Base-by-base conservation (phyloP, 179 eudicot species). In the Carnegiea gigantea region DNA sequence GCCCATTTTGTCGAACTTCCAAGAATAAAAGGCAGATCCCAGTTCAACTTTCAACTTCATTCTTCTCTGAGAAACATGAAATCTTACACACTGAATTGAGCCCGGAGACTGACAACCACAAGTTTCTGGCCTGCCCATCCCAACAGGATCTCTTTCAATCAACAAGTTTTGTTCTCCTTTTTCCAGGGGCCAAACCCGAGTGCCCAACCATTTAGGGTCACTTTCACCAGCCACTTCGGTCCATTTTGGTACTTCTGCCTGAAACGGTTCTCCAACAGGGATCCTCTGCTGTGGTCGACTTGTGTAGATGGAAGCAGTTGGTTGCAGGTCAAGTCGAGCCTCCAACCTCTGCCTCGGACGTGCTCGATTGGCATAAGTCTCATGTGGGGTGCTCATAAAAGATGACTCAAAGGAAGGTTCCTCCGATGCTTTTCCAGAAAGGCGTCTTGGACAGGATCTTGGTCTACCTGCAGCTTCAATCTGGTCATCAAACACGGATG, bases 1-100 rank as follows among this genome's bases (percentile, higher is more conserved):
- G 0, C 99, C 99, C 92, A 95, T 95, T 80, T 78, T 84, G 75
- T 91, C 88, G n/a, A 97, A 87, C 78, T 89, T 89, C 98, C 93
- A 95, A 54, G 81, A 59, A 77, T 85, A 80, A 70, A 92, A 97
- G 14, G 92, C 92, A 3, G 92, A 83, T 40, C 95, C 95, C 65
- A 95, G 62, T 83, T 97, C 98, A 75, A 84, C 89, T 81, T 88
- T 92, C 78, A 93, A 54, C 38, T 87, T 87, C 78, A 20, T 73
- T 84, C 93, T 88, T 78, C 88, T 93, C 80, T 90, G 90, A 23
- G 86, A 14, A 68, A 95, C 46, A 70, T 95, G 99, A 74, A 91
- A 91, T 82, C 90, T 90, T 33, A 97, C 89, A 72, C 98, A 93
- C 59, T 86, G 93, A 6, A 64, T 8, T 8, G 98, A 92, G 82